Conservation (phyloP, 768 basidiomycete genomes). For the Hypholoma sublateritium region DNA sequence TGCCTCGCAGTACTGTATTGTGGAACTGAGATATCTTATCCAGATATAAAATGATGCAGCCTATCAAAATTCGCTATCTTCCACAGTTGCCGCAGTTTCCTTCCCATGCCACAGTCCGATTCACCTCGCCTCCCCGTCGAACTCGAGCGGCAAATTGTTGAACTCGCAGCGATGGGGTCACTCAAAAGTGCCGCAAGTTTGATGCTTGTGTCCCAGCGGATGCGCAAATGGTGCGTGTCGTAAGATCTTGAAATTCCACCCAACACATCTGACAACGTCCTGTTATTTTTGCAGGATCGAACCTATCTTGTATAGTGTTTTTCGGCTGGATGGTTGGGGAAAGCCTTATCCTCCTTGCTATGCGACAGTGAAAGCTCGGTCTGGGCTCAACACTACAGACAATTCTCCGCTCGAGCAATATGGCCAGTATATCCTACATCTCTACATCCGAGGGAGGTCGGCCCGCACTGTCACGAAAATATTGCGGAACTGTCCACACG, state of each 20-base stretch:
- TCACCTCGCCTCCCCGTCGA: not conserved
- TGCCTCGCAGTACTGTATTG: not conserved
- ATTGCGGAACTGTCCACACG: not conserved
- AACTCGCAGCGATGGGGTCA: not conserved
- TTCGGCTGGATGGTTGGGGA: not conserved
- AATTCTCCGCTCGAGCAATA: not conserved
- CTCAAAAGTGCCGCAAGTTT: not conserved
- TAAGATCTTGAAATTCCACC: not conserved
- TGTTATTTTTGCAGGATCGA: constrained; percentile 6
- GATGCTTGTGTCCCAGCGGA: constrained; percentile 8
- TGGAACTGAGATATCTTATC: not conserved
- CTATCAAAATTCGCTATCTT: not conserved
- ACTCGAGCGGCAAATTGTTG: not conserved
- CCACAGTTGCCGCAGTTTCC: not conserved
- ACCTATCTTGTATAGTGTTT: constrained; percentile 4
- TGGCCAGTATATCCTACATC: not conserved
- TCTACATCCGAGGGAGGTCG: not conserved
- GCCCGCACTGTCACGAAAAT: not conserved
- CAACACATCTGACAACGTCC: not conserved
- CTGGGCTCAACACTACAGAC: too few relatives aligned
- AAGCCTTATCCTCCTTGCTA: not conserved
- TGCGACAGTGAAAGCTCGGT: too few relatives aligned
- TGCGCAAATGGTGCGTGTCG: constrained; percentile 5
- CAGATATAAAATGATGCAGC: not conserved
- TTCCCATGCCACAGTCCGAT: not conserved